phyloP scores from a whole-genome alignment of 2,329 filamentous ascomycete species.

The Ramichloridium luteum region DNA sequence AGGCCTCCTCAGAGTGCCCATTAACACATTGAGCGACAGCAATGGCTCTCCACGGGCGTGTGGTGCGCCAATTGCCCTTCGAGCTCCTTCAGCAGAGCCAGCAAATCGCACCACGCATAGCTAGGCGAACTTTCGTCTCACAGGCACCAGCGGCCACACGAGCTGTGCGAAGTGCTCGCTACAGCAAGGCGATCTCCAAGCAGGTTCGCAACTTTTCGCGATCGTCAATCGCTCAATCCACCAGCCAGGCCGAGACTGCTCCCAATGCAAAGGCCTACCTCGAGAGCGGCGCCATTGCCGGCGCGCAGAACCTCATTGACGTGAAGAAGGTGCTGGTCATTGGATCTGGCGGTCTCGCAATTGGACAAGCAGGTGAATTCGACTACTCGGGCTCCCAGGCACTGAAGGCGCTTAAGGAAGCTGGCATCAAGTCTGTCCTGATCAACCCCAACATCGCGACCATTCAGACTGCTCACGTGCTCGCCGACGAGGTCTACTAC shows the following conservation, averaged over 20 bases:
- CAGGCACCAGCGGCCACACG: conserved; percentile 8
- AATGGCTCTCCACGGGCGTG: conserved; percentile 25
- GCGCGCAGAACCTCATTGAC: conserved; percentile 61
- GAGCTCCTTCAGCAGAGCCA: conserved; percentile 17
- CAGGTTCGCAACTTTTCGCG: conserved; percentile 17
- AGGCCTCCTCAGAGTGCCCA: background rate
- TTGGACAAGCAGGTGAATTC: conserved; percentile 96
- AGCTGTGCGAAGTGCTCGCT: conserved; percentile 10
- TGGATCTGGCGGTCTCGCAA: conserved; percentile 86
- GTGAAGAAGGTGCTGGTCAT: conserved; percentile 97
- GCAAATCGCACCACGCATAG: conserved; percentile 13
- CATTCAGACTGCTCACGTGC: conserved; percentile 91
- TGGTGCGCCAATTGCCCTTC: conserved; percentile 22
- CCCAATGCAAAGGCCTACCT: conserved; percentile 80
- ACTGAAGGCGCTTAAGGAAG: conserved; percentile 92
- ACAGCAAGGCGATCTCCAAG: conserved; percentile 8
- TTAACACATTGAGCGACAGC: conserved; percentile 1
- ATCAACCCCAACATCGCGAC: conserved; percentile 98
- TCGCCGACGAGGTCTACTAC: conserved; percentile 97
- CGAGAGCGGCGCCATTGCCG: conserved; percentile 74
- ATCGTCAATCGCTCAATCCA: conserved; percentile 14
- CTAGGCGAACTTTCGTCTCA: conserved; percentile 20
- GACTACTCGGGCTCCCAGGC: conserved; percentile 98
- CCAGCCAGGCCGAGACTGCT: conserved; percentile 47
- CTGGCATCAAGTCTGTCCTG: conserved; percentile 77